Evolutionary conservation across 2,329 filamentous ascomycete species (phyloP), one percentile per base, ranked within the genome.

Genomic region (Colletotrichum sp.): DNA sequence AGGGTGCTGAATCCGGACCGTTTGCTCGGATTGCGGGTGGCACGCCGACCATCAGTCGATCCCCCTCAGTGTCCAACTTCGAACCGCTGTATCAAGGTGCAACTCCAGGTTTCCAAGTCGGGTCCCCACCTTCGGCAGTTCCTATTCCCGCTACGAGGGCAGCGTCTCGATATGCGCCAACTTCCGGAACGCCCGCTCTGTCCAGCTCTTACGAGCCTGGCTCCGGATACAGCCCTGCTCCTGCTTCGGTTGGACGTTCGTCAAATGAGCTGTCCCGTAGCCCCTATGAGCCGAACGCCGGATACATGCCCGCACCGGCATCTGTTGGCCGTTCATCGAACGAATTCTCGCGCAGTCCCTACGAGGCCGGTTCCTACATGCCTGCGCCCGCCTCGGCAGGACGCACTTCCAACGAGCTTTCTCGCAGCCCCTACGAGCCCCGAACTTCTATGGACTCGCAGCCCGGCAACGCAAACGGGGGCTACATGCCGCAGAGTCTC

Each of bases 21-120:
- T 99, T 99, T 83, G 93, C 95, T 9, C 94, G 94, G 70, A 92
- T 98, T 68, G 90, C 94, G 32, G 92, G 94, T n/a, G 92, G 92
- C 34, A 95, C 94, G 3, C 94, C 95, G 8, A 94, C 91, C 4
- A 90, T 96, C 76, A 96, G 94, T 81, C 91, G 94, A 57, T 92
- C 93, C 3, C 93, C 94, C 5, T 97, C 95, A 6, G 90, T 83
- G 83, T 91, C 90, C 6, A 92, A 90, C 80, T 92, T 95, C 62
- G 96, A 98, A 79, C 65, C 74, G 18, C 85, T 95, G 8, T 98
- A 97, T 82, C 93, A 93, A 7, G 92, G 90, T 69, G 84, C 81
- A 7, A 82, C 84, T 1, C 82, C 85, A 12, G 78, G 79, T 30
- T 85, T 84, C 59, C 77, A 80, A 7, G 78, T 80, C 76, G 79